Conservation (phyloP, 306 rosid species). For the Trichosanthes cucumerina region DNA sequence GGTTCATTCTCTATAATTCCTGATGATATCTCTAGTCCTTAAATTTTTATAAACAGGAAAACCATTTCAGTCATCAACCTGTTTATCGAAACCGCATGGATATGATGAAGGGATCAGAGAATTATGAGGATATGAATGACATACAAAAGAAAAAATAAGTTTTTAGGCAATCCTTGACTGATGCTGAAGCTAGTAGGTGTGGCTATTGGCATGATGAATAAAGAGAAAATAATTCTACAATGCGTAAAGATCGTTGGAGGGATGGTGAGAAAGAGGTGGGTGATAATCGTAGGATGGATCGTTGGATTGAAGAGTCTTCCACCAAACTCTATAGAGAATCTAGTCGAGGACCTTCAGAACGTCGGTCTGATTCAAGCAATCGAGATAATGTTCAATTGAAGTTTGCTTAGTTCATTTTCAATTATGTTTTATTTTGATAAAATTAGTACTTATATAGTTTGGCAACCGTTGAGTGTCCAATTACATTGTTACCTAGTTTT, state of each 20-base stretch:
- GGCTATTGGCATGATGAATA: slow-evolving; percentile 97
- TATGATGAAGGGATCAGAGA: slow-evolving; percentile 35
- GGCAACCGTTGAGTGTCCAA: too few relatives aligned
- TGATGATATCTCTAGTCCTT: neutral
- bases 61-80: slow-evolving; percentile 34
- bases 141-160: slow-evolving; percentile 67
- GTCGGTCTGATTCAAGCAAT: slow-evolving; percentile 59
- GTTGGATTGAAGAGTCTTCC: slow-evolving; percentile 47
- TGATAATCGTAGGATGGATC: slow-evolving; percentile 53
- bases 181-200: slow-evolving; percentile 51
- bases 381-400: slow-evolving; percentile 37
- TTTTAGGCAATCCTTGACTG: slow-evolving; percentile 79
- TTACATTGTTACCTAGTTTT: too few relatives aligned
- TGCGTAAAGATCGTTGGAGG: slow-evolving; percentile 74
- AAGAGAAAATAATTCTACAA: slow-evolving; percentile 65
- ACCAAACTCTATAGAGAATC: slow-evolving; percentile 40
- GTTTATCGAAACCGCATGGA: slow-evolving; percentile 39
- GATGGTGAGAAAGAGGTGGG: slow-evolving; percentile 64
- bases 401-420: too few relatives aligned
- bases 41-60: slow-evolving; percentile 35
- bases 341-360: slow-evolving; percentile 52
- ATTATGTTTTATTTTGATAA: too few relatives aligned
- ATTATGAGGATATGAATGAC: slow-evolving; percentile 46
- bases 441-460: too few relatives aligned
- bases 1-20: neutral